Percentiles rank a stretch among this genome's conserved stretches.
These are phyloP conservation scores for Paramarasmius palmivorus DNA, from an alignment of 1,284 basidiomycete species.

Conservation along the genomic window DNA sequence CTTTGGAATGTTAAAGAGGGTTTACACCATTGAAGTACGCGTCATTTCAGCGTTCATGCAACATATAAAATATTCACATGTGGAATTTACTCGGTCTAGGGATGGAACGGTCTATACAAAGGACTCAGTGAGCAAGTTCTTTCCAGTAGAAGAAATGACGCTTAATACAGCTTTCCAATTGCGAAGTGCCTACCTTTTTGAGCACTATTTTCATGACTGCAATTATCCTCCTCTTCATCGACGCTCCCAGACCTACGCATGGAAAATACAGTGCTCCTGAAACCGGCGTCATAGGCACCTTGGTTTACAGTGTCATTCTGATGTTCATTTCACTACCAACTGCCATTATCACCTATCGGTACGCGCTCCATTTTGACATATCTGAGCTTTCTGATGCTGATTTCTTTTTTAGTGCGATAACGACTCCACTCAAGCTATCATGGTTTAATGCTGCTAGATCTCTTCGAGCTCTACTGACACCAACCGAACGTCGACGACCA, in stretches of 20 bases:
- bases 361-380: slow-evolving; percentile 20
- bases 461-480: slow-evolving; percentile 75
- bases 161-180: background rate
- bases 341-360: slow-evolving; percentile 81
- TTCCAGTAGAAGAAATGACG: slow-evolving; percentile 9
- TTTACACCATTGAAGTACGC: slow-evolving; percentile 74
- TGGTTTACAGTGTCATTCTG: slow-evolving; percentile 63
- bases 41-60: background rate
- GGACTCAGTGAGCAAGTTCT: slow-evolving; percentile 61
- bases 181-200: slow-evolving; percentile 70
- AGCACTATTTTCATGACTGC: slow-evolving; percentile 61
- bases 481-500: slow-evolving; percentile 78
- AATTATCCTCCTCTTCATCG: slow-evolving; percentile 57
- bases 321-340: slow-evolving; percentile 82
- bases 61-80: slow-evolving; percentile 1
- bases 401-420: slow-evolving; percentile 63
- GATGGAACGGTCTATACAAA: slow-evolving; percentile 82
- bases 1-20: slow-evolving; percentile 73
- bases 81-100: slow-evolving; percentile 52
- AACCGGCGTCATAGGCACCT: slow-evolving; percentile 63
- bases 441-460: slow-evolving; percentile 63
- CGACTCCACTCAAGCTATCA: slow-evolving; percentile 81
- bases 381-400: background rate
- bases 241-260: slow-evolving; percentile 54
- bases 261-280: slow-evolving; percentile 72